phyloP scores from a whole-genome alignment of 1,139 yeast species.

The Saccharomyces hybrid region DNA sequence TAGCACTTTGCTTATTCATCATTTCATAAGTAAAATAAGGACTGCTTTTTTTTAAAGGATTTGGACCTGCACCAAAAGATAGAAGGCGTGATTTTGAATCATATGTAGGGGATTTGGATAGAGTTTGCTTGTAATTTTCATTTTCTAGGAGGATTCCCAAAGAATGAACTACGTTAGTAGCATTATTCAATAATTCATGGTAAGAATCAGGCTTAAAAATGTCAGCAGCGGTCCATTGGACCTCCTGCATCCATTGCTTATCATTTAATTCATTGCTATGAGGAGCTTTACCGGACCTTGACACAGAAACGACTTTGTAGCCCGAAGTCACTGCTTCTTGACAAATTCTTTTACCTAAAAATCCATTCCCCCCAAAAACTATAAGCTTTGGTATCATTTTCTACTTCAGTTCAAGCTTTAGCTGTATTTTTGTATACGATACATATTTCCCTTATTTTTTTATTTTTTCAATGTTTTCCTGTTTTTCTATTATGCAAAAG shows the following conservation, averaged over 20 bases:
- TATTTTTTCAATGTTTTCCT: conserved; percentile 5
- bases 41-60: conserved; percentile 47
- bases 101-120: conserved; percentile 1
- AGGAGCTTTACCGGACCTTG: conserved; percentile 56
- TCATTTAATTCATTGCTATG: conserved; percentile 29
- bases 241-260: conserved; percentile 47
- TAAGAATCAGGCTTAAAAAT: conserved; percentile 60
- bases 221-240: conserved; percentile 64
- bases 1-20: conserved; percentile 64
- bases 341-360: conserved; percentile 64
- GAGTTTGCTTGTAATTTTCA: conserved; percentile 49
- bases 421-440: neutral
- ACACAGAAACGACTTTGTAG: conserved; percentile 53
- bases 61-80: conserved; percentile 14
- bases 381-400: conserved; percentile 21
- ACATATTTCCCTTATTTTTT: conserved; percentile 7
- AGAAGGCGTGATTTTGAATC: neutral
- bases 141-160: conserved; percentile 70
- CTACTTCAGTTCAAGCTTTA: too few relatives aligned
- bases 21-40: conserved; percentile 47
- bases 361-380: conserved; percentile 85
- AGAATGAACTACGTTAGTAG: conserved; percentile 72
- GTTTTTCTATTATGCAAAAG: conserved; percentile 2
- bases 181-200: conserved; percentile 38
- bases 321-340: conserved; percentile 60